phyloP scores from a whole-genome alignment of 169 alveolate genomes.

The Babesia bovis region DNA sequence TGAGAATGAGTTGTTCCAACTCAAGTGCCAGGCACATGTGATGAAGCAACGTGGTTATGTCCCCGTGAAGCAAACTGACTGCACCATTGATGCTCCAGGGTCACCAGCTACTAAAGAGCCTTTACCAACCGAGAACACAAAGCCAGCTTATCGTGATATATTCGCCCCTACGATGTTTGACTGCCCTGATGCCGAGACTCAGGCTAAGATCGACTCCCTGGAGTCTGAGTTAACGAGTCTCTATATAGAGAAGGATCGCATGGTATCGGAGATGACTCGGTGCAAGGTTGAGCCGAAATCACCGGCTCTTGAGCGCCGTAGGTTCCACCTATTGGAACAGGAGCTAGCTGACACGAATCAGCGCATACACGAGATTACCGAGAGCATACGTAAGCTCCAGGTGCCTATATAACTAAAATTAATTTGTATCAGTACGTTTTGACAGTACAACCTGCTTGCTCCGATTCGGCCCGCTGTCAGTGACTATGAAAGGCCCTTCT shows the following conservation, averaged over 20 bases:
- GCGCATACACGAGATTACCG: slow-evolving; percentile 39
- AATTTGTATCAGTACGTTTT: background rate
- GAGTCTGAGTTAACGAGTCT: slow-evolving; percentile 57
- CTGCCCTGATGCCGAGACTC: slow-evolving; percentile 59
- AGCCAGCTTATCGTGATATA: slow-evolving; percentile 37
- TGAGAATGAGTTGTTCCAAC: slow-evolving; percentile 49
- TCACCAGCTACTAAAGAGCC: background rate
- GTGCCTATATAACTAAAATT: background rate
- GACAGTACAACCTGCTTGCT: slow-evolving; percentile 28
- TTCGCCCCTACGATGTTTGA: slow-evolving; percentile 68
- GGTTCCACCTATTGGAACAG: slow-evolving; percentile 43
- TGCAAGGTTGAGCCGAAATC: slow-evolving; percentile 59
- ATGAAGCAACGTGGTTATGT: slow-evolving; percentile 20
- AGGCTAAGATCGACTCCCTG: slow-evolving; percentile 48
- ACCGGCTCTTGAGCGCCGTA: slow-evolving; percentile 46
- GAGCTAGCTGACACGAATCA: slow-evolving; percentile 23
- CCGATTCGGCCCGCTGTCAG: slow-evolving; percentile 25
- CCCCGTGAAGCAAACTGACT: background rate
- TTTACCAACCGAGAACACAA: background rate
- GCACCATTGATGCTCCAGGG: background rate
- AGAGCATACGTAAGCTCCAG: slow-evolving; percentile 36
- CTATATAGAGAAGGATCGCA: slow-evolving; percentile 60
- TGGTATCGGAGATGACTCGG: slow-evolving; percentile 65
- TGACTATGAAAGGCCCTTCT: slow-evolving; percentile 57
- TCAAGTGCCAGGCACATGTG: slow-evolving; percentile 41